Conservation (phyloP, 257 asterid species). For the Avicennia marina region DNA sequence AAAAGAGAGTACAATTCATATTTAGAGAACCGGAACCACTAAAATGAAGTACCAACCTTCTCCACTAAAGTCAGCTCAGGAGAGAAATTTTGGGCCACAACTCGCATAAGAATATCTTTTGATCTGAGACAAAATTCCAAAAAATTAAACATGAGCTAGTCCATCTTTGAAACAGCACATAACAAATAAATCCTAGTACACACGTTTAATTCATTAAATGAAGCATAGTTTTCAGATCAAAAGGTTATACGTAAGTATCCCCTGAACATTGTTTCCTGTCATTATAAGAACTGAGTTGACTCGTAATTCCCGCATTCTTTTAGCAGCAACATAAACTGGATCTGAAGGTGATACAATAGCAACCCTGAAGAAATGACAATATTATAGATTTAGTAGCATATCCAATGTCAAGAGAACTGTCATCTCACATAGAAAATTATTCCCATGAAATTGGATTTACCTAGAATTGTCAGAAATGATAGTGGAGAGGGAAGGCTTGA, state of each 20-base stretch:
- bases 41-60: slow-evolving; percentile 51
- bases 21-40: slow-evolving; percentile 8
- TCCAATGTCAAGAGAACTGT: slow-evolving; percentile 6
- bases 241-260: slow-evolving; percentile 74
- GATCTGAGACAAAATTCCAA: slow-evolving; percentile 57
- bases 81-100: slow-evolving; percentile 83
- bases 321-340: slow-evolving; percentile 84
- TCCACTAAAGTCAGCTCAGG: slow-evolving; percentile 86
- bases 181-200: neutral
- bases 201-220: no score
- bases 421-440: slow-evolving; percentile 6
- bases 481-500: slow-evolving; percentile 87
- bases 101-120: slow-evolving; percentile 83
- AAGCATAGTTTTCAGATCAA: no score
- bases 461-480: slow-evolving; percentile 66
- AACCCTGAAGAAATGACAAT: slow-evolving; percentile 48
- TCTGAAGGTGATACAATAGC: slow-evolving; percentile 72
- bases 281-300: slow-evolving; percentile 71
- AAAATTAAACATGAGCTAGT: slow-evolving; percentile 22
- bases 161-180: neutral
- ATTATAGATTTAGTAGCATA: slow-evolving; percentile 20
- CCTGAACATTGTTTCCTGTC: slow-evolving; percentile 69
- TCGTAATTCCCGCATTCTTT: slow-evolving; percentile 80
- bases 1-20: neutral
- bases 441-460: slow-evolving; percentile 29